phyloP scores from a whole-genome alignment of 2,329 filamentous ascomycete species.

The Whalleya microplaca region DNA sequence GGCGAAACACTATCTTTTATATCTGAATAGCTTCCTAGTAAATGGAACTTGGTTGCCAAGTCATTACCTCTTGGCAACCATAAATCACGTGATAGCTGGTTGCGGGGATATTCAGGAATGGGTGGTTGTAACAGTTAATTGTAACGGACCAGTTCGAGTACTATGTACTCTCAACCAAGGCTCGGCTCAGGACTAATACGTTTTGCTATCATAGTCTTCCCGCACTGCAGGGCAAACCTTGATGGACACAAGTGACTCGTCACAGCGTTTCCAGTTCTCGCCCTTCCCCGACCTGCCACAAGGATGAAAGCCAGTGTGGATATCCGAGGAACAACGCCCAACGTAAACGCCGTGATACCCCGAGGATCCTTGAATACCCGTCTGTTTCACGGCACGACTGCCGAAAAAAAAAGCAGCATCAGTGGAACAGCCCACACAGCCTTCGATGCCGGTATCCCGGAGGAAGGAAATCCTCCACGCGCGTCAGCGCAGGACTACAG shows the following conservation, averaged over 20 bases:
- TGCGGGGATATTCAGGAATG: too few relatives aligned
- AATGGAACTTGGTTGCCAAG: too few relatives aligned
- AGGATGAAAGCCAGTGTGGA: constrained; percentile 7
- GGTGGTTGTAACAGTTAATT: too few relatives aligned
- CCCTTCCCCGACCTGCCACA: constrained; percentile 1
- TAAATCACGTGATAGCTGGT: too few relatives aligned
- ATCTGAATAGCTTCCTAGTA: too few relatives aligned
- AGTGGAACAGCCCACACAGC: too few relatives aligned
- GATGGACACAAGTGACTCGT: neutral
- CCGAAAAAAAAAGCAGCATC: constrained; percentile 5
- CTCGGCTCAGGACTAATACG: neutral
- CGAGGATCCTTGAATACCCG: constrained; percentile 2
- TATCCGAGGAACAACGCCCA: constrained; percentile 17
- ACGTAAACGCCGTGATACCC: constrained; percentile 5
- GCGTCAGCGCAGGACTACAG: constrained; percentile 6
- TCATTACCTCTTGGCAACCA: too few relatives aligned
- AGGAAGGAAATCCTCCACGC: constrained; percentile 12
- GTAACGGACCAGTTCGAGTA: neutral
- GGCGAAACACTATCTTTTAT: too few relatives aligned
- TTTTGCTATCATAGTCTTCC: neutral
- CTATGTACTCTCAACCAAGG: neutral
- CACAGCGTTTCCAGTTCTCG: neutral
- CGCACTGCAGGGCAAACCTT: neutral
- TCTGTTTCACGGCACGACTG: constrained; percentile 13
- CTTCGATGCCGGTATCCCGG: neutral